Evolutionary conservation across 192 early-diverging fungal genomes (phyloP).

Genomic region (Linnemannia hyalina): DNA sequence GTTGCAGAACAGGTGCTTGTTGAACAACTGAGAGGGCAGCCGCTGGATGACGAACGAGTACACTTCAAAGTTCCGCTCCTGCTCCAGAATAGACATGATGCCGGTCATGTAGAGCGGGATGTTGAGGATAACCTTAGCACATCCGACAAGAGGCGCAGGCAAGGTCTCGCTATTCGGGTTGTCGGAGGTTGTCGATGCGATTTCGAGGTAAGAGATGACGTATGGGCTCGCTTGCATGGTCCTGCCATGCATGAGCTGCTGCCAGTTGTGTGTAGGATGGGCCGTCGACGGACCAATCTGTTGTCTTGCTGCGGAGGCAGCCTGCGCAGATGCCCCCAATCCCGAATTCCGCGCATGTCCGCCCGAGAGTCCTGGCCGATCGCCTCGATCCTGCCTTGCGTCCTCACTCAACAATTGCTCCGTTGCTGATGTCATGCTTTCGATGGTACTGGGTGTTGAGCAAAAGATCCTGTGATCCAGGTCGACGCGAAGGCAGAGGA

Average conservation of each 20-base stretch:
- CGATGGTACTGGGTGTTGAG: constrained; percentile 40
- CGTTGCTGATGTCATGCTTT: constrained; percentile 47
- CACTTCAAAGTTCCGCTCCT: constrained; percentile 79
- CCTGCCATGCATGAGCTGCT: constrained; percentile 48
- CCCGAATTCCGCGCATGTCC: not conserved
- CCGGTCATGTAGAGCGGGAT: constrained; percentile 69
- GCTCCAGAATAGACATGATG: constrained; percentile 70
- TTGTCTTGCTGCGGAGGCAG: not conserved
- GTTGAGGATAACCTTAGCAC: constrained; percentile 61
- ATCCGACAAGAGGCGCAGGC: constrained; percentile 42
- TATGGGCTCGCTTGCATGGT: constrained; percentile 52
- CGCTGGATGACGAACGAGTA: constrained; percentile 76
- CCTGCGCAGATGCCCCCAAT: not conserved
- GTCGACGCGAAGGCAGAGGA: constrained; percentile 65
- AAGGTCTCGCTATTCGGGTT: constrained; percentile 17
- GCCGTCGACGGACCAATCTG: constrained; percentile 10
- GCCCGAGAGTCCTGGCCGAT: not conserved
- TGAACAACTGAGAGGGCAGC: constrained; percentile 78
- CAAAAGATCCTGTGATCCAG: constrained; percentile 67
- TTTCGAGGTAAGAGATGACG: constrained; percentile 52
- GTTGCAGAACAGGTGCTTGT: constrained; percentile 79
- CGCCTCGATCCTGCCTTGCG: constrained; percentile 37
- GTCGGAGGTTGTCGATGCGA: constrained; percentile 36
- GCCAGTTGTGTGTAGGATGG: constrained; percentile 43
- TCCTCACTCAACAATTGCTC: constrained; percentile 50